These are phyloP conservation scores for Oenanthe javanica DNA, from an alignment of 140 eudicot genomes.

Conservation along the genomic window DNA sequence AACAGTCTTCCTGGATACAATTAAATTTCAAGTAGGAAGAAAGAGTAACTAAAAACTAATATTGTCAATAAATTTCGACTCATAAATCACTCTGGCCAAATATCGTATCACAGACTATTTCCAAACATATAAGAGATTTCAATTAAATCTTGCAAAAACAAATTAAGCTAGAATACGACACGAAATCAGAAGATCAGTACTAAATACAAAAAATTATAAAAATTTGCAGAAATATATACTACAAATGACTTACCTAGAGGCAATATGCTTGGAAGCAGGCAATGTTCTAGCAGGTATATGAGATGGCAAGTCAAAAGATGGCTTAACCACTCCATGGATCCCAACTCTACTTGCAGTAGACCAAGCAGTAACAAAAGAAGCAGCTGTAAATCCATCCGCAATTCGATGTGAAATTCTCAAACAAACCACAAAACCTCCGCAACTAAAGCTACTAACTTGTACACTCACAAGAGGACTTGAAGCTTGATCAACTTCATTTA, in stretches of 20 bases:
- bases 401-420: background rate
- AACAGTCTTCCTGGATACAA: background rate
- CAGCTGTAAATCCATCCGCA: conserved; percentile 15
- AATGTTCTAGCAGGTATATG: background rate
- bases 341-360: background rate
- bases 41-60: too few species aligned
- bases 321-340: background rate
- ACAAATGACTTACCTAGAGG: too few species aligned
- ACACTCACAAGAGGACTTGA: conserved; percentile 3
- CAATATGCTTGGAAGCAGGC: too few species aligned
- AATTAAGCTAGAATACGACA: background rate
- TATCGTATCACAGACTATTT: too few species aligned
- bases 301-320: background rate
- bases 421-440: conserved; percentile 10
- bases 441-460: conserved; percentile 6
- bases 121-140: background rate
- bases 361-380: conserved; percentile 6
- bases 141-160: background rate
- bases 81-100: too few species aligned
- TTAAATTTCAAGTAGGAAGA: too few species aligned
- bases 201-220: too few species aligned
- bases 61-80: too few species aligned
- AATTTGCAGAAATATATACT: too few species aligned
- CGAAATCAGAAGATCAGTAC: background rate
- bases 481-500: background rate